Percentiles rank a stretch among this genome's conserved stretches.
These are phyloP conservation scores for Starmerella riodocensis DNA, from an alignment of 805 yeast genomes.

Conservation along the genomic window DNA sequence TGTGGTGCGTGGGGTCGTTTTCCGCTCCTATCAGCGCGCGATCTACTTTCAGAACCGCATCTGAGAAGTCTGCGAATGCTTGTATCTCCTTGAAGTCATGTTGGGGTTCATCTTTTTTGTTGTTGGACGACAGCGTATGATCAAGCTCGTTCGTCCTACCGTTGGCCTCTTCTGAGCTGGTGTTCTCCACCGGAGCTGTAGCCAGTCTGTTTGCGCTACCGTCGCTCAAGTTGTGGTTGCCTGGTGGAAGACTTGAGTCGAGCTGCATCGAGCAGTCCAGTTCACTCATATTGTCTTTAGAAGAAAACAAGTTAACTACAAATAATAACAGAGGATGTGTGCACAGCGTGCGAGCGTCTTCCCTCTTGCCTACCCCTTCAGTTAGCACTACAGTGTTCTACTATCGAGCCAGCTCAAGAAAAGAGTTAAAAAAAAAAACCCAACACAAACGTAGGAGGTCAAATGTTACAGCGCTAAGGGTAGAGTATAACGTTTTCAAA, in stretches of 20 bases:
- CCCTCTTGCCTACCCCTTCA: neutral
- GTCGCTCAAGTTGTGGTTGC: no score
- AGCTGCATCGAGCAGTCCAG: neutral
- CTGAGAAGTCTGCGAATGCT: no score
- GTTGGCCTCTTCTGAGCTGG: no score
- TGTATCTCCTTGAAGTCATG: no score
- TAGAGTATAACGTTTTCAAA: no score
- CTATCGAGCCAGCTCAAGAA: neutral
- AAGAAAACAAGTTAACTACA: slow-evolving; percentile 9
- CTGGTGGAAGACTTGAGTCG: neutral
- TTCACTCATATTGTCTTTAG: slow-evolving; percentile 1
- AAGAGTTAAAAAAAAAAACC: neutral
- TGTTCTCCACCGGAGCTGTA: no score
- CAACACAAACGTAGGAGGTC: no score
- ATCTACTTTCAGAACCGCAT: slow-evolving; percentile 9
- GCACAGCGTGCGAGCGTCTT: neutral
- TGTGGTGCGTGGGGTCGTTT: slow-evolving; percentile 16
- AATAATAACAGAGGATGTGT: neutral
- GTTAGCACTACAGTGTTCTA: neutral
- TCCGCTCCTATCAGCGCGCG: slow-evolving; percentile 8
- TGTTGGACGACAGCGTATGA: no score
- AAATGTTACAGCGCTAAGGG: no score
- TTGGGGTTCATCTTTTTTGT: no score
- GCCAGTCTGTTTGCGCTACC: no score
- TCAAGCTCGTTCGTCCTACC: no score